phyloP scores from a whole-genome alignment of 352 stramenopile species.

The Pythium phragmiticola region DNA sequence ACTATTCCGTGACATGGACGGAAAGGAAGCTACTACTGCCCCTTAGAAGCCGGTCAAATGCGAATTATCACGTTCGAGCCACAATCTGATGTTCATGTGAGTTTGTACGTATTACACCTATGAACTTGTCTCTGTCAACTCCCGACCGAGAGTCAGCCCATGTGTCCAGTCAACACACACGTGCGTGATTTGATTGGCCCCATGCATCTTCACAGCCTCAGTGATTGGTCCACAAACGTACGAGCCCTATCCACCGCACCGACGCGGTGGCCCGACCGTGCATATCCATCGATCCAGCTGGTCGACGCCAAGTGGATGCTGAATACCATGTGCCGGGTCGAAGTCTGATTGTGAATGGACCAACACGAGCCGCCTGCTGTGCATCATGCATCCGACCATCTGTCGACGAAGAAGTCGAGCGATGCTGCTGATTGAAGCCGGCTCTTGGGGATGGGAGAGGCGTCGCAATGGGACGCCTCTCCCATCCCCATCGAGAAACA shows the following conservation, averaged over 20 bases:
- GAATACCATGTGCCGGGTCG: not conserved
- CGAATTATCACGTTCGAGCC: not conserved
- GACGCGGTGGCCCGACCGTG: not conserved
- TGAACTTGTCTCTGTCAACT: not conserved
- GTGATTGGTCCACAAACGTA: not conserved
- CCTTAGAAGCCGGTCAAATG: conserved; percentile 1
- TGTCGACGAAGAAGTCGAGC: conserved; percentile 1
- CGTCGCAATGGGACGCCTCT: not conserved
- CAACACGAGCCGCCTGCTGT: not conserved
- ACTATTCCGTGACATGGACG: too few species aligned
- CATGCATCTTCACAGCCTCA: not conserved
- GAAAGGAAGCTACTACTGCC: not conserved
- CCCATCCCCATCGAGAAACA: too few species aligned
- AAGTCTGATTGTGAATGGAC: not conserved
- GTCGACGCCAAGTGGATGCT: not conserved
- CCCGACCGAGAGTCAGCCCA: not conserved
- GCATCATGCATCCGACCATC: not conserved
- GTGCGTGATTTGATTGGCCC: not conserved
- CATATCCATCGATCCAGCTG: conserved; percentile 1
- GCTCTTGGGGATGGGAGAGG: conserved; percentile 6
- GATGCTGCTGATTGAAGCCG: not conserved
- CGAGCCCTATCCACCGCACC: not conserved
- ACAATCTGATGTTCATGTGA: not conserved
- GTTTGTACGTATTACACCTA: not conserved
- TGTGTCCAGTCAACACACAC: not conserved